A percentile compares a stretch with the other conserved stretches of the same genome.
These are phyloP conservation scores for Ophioceras dolichostomum DNA, from an alignment of 2,329 filamentous ascomycete species.

Conservation along the genomic window DNA sequence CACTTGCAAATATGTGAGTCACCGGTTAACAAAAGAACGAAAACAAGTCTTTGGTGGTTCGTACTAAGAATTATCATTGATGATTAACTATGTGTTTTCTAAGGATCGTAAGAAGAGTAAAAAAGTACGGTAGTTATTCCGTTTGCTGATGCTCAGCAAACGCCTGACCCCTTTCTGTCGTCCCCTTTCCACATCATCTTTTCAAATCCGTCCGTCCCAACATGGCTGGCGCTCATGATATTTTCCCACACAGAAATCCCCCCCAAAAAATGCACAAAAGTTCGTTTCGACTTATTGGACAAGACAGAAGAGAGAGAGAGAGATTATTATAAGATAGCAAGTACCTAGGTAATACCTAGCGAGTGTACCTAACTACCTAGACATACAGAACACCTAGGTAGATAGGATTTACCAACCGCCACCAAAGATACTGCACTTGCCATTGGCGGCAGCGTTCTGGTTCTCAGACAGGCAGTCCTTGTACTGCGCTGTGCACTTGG, in stretches of 20 bases:
- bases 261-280: neutral
- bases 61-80: slow-evolving; percentile 2
- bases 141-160: too few species aligned
- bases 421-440: slow-evolving; percentile 27
- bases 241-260: neutral
- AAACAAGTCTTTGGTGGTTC: too few species aligned
- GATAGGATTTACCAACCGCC: slow-evolving; percentile 10
- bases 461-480: slow-evolving; percentile 33
- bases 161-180: neutral
- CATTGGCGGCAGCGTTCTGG: slow-evolving; percentile 18
- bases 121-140: neutral
- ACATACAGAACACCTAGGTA: too few species aligned
- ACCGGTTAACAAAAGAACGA: too few species aligned
- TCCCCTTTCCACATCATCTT: neutral
- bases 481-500: slow-evolving; percentile 37
- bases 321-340: neutral
- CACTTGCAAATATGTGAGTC: too few species aligned
- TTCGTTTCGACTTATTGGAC: neutral
- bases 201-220: too few species aligned
- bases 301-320: neutral
- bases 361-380: slow-evolving; percentile 1
- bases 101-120: neutral
- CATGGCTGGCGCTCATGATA: too few species aligned
- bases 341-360: neutral
- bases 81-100: slow-evolving; percentile 4